Percentiles rank a stretch among this genome's conserved stretches.
These are phyloP conservation scores for Trichosporon sp. DNA, from an alignment of 1,284 basidiomycete genomes.

Conservation along the genomic window DNA sequence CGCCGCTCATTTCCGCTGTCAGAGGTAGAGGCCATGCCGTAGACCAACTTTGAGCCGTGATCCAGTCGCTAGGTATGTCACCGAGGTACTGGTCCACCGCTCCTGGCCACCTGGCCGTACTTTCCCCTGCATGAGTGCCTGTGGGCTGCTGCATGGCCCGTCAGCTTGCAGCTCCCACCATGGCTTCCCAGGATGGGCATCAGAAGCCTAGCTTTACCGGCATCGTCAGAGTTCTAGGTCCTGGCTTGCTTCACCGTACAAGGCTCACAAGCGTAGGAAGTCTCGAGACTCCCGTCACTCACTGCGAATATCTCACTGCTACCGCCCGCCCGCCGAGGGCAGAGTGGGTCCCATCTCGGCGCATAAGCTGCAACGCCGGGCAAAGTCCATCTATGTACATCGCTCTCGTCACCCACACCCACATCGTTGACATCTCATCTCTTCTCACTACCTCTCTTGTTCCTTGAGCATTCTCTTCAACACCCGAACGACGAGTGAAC, in stretches of 20 bases:
- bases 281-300: too few relatives aligned
- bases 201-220: neutral
- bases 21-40: neutral
- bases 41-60: neutral
- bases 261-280: neutral
- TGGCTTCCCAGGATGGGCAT: too few relatives aligned
- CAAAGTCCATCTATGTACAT: too few relatives aligned
- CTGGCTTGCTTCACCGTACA: neutral
- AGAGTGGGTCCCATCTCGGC: neutral
- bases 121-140: too few relatives aligned
- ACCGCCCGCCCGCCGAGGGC: neutral
- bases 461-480: neutral
- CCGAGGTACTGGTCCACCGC: too few relatives aligned
- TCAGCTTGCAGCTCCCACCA: too few relatives aligned
- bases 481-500: neutral
- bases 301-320: neutral
- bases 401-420: neutral
- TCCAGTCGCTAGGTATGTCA: neutral
- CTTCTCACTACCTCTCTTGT: neutral
- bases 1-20: neutral
- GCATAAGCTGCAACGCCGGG: too few relatives aligned
- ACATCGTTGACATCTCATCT: neutral
- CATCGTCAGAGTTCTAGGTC: neutral
- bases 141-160: too few relatives aligned
- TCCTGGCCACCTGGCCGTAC: too few relatives aligned